Evolutionary conservation across 179 eudicot species (phyloP).

Genomic region (Carnegiea gigantea): DNA sequence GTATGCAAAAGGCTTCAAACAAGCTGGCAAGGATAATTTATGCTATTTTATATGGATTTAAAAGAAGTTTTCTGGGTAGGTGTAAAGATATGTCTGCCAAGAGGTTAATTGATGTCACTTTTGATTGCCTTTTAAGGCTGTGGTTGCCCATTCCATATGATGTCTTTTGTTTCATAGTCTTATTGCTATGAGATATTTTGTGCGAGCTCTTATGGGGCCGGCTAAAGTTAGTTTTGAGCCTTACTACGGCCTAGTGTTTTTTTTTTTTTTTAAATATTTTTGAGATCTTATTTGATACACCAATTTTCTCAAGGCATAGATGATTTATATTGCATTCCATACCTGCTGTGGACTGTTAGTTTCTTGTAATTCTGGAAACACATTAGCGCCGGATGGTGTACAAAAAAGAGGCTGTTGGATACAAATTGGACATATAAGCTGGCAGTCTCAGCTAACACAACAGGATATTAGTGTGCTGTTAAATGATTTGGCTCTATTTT

Average conservation of each 20-base stretch:
- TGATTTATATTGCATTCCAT: background rate
- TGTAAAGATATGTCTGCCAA: background rate
- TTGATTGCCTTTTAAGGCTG: background rate
- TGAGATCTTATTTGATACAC: background rate
- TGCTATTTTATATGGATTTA: background rate
- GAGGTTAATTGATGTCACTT: background rate
- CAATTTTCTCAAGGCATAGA: background rate
- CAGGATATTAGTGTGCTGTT: background rate
- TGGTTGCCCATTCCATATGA: background rate
- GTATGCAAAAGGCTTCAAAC: background rate
- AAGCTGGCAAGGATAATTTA: background rate
- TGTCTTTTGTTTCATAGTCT: background rate
- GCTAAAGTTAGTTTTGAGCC: background rate
- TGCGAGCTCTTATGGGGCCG: background rate
- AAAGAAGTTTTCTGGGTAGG: background rate
- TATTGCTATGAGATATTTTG: background rate
- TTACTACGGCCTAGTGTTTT: background rate
- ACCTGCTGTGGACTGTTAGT: background rate
- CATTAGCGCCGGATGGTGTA: background rate
- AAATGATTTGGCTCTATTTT: background rate
- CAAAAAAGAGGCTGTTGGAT: background rate
- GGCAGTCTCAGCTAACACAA: background rate
- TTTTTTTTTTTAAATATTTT: too few species aligned
- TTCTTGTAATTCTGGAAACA: background rate
- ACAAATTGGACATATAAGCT: background rate